Evolutionary conservation across 1,284 basidiomycete species (phyloP).

Genomic region (Wallemia mellicola): DNA sequence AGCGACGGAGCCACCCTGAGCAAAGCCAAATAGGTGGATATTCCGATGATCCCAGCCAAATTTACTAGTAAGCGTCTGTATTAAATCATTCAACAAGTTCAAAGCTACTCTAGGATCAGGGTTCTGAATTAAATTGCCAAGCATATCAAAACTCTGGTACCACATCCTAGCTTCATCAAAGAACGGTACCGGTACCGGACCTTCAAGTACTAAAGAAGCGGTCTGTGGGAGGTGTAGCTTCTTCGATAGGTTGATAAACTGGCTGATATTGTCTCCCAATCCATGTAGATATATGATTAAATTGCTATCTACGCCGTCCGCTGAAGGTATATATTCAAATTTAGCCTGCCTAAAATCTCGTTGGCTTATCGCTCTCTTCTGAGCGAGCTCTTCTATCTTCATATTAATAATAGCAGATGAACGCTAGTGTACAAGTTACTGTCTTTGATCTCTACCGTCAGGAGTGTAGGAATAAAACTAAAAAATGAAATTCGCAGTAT

Average conservation of each 20-base stretch:
- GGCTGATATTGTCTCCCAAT: background rate
- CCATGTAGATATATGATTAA: background rate
- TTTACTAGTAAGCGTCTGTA: background rate
- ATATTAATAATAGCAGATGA: too few species aligned
- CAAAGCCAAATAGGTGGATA: background rate
- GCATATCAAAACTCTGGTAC: background rate
- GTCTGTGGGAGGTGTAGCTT: background rate
- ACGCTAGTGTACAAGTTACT: too few species aligned
- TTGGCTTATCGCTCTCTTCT: background rate
- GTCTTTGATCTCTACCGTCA: too few species aligned
- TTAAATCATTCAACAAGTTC: background rate
- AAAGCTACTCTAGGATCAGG: background rate
- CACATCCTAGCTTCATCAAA: background rate
- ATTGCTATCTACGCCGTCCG: background rate
- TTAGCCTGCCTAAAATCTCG: background rate
- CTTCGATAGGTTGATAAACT: background rate
- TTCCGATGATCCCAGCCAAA: background rate
- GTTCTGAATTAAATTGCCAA: background rate
- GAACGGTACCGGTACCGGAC: background rate
- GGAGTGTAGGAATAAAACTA: too few species aligned
- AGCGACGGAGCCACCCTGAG: background rate
- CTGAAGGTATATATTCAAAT: background rate
- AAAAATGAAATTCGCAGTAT: background rate
- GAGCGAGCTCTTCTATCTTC: too few species aligned
- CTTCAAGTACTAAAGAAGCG: background rate